Evolutionary conservation across 164 flowering plant species (phyloP), one percentile per base, ranked within the genome.

Genomic region (Brasenia schreberi): DNA sequence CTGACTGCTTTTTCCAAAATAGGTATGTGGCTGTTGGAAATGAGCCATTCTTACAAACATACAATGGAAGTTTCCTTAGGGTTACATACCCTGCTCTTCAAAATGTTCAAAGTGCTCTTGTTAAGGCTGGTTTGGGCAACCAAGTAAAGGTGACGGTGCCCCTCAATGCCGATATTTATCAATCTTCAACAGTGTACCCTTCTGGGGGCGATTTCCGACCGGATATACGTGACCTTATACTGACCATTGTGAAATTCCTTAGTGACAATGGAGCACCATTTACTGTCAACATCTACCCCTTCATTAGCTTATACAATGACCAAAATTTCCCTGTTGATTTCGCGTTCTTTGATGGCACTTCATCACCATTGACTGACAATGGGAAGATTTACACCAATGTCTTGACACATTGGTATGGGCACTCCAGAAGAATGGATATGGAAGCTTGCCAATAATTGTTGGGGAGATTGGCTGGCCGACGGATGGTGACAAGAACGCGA

Each of bases 401-500:
- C 89, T 92, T 92, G 98, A 92, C 67, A 92, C 96, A 19, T 88
- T 92, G 14, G 83, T 82, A 4, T 82, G 90, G 88, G 90, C 98
- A 19, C 71, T 92, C 4, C 83, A 77, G 66, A 89, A 79, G 74
- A 87, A 89, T 66, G 98, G 98, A 0, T 89, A 67, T 64, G 79
- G 75, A 45, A 82, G 85, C 71, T 42, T 92, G 68, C 87, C 89
- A 10, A 85, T 92, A 42, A 84, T 92, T 19, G 74, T 92, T 7
- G 98, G 98, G 59, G 98, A 92, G 72, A 81, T 92, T 23, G 98
- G 96, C 45, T 92, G 97, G 96, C 97, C 97, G 4, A 89, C 97
- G 1, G 97, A 89, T 67, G 97, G 97, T 53, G 92, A 92, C 45
- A 69, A 65, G 67, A 84, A 89, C 69, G 98, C 96, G 10, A 87